These are phyloP conservation scores for Rhizopogon vulgaris DNA, from an alignment of 768 basidiomycete species.

Conservation along the genomic window DNA sequence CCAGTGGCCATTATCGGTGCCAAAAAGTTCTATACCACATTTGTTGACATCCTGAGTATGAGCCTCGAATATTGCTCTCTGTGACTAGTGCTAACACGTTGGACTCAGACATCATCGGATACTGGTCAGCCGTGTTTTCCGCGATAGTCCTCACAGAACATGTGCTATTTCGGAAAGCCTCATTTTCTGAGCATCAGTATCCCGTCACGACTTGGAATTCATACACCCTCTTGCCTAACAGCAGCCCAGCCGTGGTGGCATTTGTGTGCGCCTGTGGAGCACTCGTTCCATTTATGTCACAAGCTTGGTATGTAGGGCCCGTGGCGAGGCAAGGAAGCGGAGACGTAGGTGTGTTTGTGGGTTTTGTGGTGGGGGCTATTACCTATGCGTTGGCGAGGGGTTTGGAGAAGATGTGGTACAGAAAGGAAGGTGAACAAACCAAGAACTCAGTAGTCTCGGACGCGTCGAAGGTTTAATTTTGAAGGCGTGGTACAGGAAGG, in stretches of 20 bases:
- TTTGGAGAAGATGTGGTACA: constrained; percentile 19
- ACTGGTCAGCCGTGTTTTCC: constrained; percentile 34
- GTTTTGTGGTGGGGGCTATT: constrained; percentile 27
- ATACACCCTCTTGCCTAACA: constrained; percentile 31
- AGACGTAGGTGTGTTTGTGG: constrained; percentile 42
- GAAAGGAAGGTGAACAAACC: background rate
- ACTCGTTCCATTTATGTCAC: constrained; percentile 44
- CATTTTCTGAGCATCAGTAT: constrained; percentile 29
- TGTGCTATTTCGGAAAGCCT: constrained; percentile 33
- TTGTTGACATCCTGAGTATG: constrained; percentile 36
- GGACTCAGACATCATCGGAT: constrained; percentile 35
- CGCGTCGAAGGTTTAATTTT: no score
- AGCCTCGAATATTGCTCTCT: background rate
- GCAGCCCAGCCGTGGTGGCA: constrained; percentile 35
- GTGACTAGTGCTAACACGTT: background rate
- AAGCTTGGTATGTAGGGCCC: constrained; percentile 47
- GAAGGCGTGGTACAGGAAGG: constrained; percentile 8
- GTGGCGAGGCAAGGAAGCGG: constrained; percentile 39
- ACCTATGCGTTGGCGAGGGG: constrained; percentile 25
- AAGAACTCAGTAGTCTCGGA: no score
- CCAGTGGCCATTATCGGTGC: constrained; percentile 45
- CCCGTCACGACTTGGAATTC: constrained; percentile 31
- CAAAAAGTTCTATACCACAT: constrained; percentile 36
- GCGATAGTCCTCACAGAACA: constrained; percentile 39
- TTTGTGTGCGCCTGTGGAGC: constrained; percentile 34